These are phyloP conservation scores for Emergomyces pasteurianus DNA, from an alignment of 2,329 filamentous ascomycete genomes.

Conservation along the genomic window DNA sequence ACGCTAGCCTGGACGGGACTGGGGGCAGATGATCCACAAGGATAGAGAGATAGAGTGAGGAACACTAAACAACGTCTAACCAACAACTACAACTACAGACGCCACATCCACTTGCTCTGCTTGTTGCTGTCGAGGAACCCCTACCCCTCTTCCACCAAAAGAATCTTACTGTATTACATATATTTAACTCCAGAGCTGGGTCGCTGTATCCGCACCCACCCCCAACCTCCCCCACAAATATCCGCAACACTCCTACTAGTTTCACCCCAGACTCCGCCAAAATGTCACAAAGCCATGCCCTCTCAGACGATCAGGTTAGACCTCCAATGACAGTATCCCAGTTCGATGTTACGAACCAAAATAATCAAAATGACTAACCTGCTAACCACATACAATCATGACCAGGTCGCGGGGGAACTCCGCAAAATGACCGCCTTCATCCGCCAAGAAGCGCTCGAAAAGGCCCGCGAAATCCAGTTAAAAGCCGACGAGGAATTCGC, in stretches of 20 bases:
- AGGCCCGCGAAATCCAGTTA: constrained; percentile 92
- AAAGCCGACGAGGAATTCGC: constrained; percentile 99
- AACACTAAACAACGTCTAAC: neutral
- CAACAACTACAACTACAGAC: neutral
- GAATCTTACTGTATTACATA: neutral
- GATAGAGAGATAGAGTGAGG: neutral
- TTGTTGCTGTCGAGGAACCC: neutral
- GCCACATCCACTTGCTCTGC: too few species aligned
- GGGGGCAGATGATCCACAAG: neutral
- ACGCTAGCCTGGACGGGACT: neutral
- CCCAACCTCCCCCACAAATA: constrained; percentile 1
- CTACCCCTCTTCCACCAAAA: neutral
- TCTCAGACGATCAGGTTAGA: constrained; percentile 98
- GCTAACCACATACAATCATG: too few species aligned
- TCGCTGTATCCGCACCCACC: constrained; percentile 9
- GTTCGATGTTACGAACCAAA: too few species aligned
- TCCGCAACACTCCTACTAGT: too few species aligned
- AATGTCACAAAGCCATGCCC: constrained; percentile 87
- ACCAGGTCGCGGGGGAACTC: constrained; percentile 91
- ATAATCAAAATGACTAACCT: too few species aligned
- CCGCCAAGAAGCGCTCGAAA: constrained; percentile 94
- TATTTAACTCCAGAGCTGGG: too few species aligned
- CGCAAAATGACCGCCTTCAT: constrained; percentile 99
- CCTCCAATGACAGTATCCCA: too few species aligned
- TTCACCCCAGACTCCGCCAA: constrained; percentile 28